Percentiles rank a stretch among this genome's conserved stretches.
Evolutionary conservation across 2,329 filamentous ascomycete genomes (phyloP).

Genomic region (Penicillium sp.): DNA sequence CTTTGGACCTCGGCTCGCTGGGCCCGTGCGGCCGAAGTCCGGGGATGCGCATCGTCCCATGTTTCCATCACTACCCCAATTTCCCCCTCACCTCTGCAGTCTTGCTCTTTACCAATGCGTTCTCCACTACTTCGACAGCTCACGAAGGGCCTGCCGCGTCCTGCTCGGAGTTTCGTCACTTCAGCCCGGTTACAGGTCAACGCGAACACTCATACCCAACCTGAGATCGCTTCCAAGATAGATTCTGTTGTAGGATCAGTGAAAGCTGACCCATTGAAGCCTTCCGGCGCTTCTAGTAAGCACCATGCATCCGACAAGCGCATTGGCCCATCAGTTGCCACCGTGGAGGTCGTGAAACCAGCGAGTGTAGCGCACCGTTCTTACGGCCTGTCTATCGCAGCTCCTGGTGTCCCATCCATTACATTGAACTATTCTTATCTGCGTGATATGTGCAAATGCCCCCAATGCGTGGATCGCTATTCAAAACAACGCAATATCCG

Average conservation of each 20-base stretch:
- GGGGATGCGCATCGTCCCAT: conserved; percentile 6
- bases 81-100: neutral
- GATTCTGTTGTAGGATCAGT: neutral
- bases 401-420: neutral
- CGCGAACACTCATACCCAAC: neutral
- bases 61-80: neutral
- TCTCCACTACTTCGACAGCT: conserved; percentile 8
- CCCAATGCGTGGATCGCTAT: conserved; percentile 54
- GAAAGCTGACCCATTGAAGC: neutral
- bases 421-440: conserved; percentile 31
- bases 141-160: conserved; percentile 2
- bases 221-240: neutral
- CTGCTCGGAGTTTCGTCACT: conserved; percentile 13
- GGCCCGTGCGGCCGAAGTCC: neutral
- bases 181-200: neutral
- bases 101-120: neutral
- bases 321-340: neutral
- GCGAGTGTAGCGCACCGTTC: neutral
- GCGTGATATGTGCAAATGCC: conserved; percentile 58
- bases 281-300: neutral
- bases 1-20: neutral
- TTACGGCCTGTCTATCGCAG: neutral
- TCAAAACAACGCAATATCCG: conserved; percentile 65
- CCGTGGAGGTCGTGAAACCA: neutral
- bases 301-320: neutral